These are phyloP conservation scores for Aureobasidium musti DNA, from an alignment of 2,329 filamentous ascomycete genomes.

Conservation along the genomic window DNA sequence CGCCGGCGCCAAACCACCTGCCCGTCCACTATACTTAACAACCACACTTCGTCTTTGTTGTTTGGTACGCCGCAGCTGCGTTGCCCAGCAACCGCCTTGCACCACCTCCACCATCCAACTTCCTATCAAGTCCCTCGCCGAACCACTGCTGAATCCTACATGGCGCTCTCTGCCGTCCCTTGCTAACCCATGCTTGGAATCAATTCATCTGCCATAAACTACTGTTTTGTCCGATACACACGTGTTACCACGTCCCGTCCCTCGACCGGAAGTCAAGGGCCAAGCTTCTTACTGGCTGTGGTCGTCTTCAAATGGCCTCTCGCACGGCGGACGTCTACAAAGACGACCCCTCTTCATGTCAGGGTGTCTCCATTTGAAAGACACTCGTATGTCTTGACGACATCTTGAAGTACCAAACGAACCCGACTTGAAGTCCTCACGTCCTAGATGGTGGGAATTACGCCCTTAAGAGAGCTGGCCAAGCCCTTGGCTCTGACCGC, in stretches of 20 bases:
- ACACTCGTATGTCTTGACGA: background rate
- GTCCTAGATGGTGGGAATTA: background rate
- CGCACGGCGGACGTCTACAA: background rate
- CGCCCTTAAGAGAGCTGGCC: background rate
- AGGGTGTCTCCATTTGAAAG: background rate
- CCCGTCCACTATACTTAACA: background rate
- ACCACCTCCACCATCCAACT: slow-evolving; percentile 18
- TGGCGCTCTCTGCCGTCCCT: slow-evolving; percentile 13
- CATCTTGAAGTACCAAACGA: background rate
- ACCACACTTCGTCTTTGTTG: slow-evolving; percentile 10
- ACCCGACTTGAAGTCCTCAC: no score
- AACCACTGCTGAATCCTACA: slow-evolving; percentile 10
- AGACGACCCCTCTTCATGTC: background rate
- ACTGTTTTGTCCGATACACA: background rate
- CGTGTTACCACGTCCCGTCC: background rate
- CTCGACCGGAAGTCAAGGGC: background rate
- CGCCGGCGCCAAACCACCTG: slow-evolving; percentile 7
- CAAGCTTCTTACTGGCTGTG: background rate
- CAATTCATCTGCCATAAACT: background rate
- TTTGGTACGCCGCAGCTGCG: slow-evolving; percentile 6
- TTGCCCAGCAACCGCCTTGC: slow-evolving; percentile 18
- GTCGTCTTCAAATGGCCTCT: background rate
- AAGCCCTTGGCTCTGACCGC: background rate
- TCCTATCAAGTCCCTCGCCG: slow-evolving; percentile 10
- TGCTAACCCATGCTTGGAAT: background rate